Percentiles rank a stretch among this genome's conserved stretches.
Conservation (phyloP, 371 early-diverging fungal species). For the Batrachochytrium dendrobatidis region DNA sequence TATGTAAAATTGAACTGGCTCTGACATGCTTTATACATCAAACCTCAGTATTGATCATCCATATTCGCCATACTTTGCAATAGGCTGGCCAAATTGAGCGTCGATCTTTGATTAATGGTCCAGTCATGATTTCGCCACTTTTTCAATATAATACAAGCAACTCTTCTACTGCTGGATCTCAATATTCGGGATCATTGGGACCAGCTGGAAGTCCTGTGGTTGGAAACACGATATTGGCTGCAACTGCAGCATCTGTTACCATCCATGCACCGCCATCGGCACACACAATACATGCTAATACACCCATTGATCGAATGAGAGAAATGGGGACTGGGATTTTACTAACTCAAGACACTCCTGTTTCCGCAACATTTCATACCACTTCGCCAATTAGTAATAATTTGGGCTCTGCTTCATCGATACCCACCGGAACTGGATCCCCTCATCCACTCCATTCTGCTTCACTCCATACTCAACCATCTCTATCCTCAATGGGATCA, state of each 20-base stretch:
- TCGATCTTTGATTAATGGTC: conserved; percentile 32
- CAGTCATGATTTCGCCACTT: conserved; percentile 22
- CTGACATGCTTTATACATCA: background rate
- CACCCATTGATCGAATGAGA: background rate
- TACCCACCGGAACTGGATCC: background rate
- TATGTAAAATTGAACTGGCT: no score
- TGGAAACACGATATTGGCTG: no score
- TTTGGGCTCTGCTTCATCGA: background rate
- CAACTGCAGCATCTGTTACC: background rate
- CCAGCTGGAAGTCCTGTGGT: background rate
- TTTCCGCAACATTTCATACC: no score
- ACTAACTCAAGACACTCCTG: background rate
- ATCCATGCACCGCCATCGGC: background rate
- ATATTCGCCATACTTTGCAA: conserved; percentile 14
- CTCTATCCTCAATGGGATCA: conserved; percentile 3
- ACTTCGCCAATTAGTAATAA: no score
- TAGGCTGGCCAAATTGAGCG: conserved; percentile 31
- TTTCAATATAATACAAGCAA: background rate
- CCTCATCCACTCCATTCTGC: background rate
- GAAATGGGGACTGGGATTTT: background rate
- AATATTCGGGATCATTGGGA: background rate
- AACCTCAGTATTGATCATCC: background rate
- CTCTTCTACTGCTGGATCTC: background rate
- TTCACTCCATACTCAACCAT: background rate
- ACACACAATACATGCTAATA: background rate